A percentile compares a stretch with the other conserved stretches of the same genome.
These are phyloP conservation scores for Hyaloperonospora brassicae DNA, from an alignment of 352 stramenopile genomes.

Conservation along the genomic window DNA sequence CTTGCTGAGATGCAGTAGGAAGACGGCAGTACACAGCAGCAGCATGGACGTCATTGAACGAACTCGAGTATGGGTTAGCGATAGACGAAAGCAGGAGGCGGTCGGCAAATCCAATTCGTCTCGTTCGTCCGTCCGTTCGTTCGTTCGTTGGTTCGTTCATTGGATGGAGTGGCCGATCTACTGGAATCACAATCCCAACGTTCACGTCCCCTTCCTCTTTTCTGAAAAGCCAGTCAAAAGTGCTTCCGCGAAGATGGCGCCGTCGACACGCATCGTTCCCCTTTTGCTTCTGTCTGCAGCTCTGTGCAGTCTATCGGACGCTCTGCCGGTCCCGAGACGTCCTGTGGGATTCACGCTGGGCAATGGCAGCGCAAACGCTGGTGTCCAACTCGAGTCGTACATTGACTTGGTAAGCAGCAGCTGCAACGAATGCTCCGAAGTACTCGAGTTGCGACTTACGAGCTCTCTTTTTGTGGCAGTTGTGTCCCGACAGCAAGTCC, in stretches of 20 bases:
- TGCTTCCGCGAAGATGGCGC: too few relatives aligned
- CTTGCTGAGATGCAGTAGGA: slow-evolving; percentile 10
- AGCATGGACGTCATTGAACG: slow-evolving; percentile 22
- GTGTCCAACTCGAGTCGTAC: slow-evolving; percentile 77
- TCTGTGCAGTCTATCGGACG: slow-evolving; percentile 7
- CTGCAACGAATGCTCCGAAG: too few relatives aligned
- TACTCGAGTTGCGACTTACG: slow-evolving; percentile 3
- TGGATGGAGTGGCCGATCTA: too few relatives aligned
- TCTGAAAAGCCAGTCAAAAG: too few relatives aligned
- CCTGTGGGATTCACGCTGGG: slow-evolving; percentile 59
- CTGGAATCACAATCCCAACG: too few relatives aligned
- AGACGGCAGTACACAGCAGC: slow-evolving; percentile 3
- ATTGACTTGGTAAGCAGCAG: slow-evolving; percentile 51
- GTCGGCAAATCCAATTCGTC: too few relatives aligned
- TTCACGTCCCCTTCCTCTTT: too few relatives aligned
- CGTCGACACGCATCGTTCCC: neutral
- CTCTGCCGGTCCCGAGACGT: slow-evolving; percentile 39
- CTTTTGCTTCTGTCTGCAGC: slow-evolving; percentile 15
- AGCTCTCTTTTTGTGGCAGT: slow-evolving; percentile 22
- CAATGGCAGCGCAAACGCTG: slow-evolving; percentile 36
- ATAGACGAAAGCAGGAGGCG: too few relatives aligned
- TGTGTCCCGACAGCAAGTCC: slow-evolving; percentile 66
- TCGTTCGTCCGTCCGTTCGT: too few relatives aligned
- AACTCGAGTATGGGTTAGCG: too few relatives aligned
- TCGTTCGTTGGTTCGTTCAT: too few relatives aligned